Conservation (phyloP, 2,329 filamentous ascomycete genomes). For the Aphanoascus verrucosus region DNA sequence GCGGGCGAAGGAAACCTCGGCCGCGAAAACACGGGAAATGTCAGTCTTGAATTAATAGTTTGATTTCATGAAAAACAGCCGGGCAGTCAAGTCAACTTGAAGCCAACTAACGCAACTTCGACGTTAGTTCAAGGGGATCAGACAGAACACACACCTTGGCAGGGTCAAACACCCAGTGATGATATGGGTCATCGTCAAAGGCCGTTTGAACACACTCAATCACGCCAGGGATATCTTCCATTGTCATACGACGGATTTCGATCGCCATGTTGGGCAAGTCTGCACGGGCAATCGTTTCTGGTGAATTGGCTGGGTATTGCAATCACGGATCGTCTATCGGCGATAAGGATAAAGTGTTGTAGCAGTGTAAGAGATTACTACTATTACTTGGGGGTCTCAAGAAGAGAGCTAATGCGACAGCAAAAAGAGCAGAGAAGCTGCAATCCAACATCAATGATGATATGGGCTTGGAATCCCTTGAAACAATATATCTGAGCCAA, state of each 20-base stretch:
- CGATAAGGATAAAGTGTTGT: neutral
- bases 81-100: slow-evolving; percentile 4
- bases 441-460: slow-evolving; percentile 11
- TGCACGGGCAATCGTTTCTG: neutral
- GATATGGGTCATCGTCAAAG: slow-evolving; percentile 57
- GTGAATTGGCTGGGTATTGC: neutral
- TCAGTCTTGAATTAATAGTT: slow-evolving; percentile 1
- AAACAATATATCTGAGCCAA: neutral
- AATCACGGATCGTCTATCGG: slow-evolving; percentile 6
- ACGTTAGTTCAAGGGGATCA: slow-evolving; percentile 1
- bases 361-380: slow-evolving; percentile 6
- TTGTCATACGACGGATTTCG: slow-evolving; percentile 45
- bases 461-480: neutral
- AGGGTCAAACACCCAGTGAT: slow-evolving; percentile 53
- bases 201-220: slow-evolving; percentile 56
- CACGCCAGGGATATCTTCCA: slow-evolving; percentile 52
- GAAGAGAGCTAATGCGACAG: slow-evolving; percentile 8
- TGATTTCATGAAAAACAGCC: neutral
- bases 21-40: slow-evolving; percentile 5
- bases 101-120: slow-evolving; percentile 1
- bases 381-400: slow-evolving; percentile 9
- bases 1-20: slow-evolving; percentile 12
- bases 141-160: slow-evolving; percentile 38
- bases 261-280: slow-evolving; percentile 37
- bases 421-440: slow-evolving; percentile 1